Evolutionary conservation across 192 early-diverging fungal genomes (phyloP), one percentile per base, ranked within the genome.

Genomic region (Paraglomus brasilianum): DNA sequence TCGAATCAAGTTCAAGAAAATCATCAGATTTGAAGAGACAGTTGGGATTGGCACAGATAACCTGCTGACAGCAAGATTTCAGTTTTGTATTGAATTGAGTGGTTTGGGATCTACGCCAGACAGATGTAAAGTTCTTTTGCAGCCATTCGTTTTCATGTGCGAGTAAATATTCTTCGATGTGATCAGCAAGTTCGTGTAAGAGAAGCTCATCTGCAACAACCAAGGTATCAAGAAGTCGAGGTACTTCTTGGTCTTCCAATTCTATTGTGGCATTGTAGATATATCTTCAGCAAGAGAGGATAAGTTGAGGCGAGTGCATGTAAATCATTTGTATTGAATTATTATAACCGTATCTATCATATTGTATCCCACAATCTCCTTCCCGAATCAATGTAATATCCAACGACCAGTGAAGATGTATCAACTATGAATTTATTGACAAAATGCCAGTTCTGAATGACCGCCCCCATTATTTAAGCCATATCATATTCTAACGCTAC

Each of bases 81-180:
- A 64, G 21, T 10, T 47, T 7, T 24, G 8, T n/a, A 13, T 47
- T 14, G 9, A 19, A 43, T 30, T 44, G 8, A 47, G 9, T 24
- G 8, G 44, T 22, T n/a, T 30, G 47, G 47, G 10, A 47, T 36
- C n/a, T 64, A 47, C 14, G 43, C 19, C 47, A 47, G 40, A 47
- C 10, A 5, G 24, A 13, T 10, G 40, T 17, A 47, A 64, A 64
- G 13, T 64, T 11, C 44, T 45, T 19, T 30, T 45, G 15, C 8
- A 46, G 40, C 45, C 43, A 64, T 22, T 22, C 41, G 24, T 11
- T 1, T 24, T 46, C 21, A 45, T 43, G 15, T 47, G 44, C 61
- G 14, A 64, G 44, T 22, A 64, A 47, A 64, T 46, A 46, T 45
- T 22, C 40, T 46, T 64, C 19, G 19, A 64, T 22, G 30, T 47